Evolutionary conservation across 2,329 filamentous ascomycete genomes (phyloP).

Genomic region (Ustulina deusta): DNA sequence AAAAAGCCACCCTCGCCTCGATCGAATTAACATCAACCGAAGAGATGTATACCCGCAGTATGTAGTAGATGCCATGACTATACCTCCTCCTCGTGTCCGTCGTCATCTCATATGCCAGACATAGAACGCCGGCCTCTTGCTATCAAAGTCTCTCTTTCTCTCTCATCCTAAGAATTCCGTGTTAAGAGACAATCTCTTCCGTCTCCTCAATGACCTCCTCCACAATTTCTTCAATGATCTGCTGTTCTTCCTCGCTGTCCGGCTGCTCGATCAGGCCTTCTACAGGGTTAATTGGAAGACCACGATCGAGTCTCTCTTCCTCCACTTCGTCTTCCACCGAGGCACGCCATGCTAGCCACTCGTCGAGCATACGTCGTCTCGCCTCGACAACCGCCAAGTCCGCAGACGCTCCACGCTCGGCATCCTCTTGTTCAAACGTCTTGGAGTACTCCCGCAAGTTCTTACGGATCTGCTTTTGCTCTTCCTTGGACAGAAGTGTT

Average conservation of each 20-base stretch:
- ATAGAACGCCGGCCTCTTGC: conserved; percentile 45
- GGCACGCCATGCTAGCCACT: conserved; percentile 89
- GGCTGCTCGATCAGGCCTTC: conserved; percentile 71
- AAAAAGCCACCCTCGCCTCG: neutral
- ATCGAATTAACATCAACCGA: conserved; percentile 9
- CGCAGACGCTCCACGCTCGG: conserved; percentile 91
- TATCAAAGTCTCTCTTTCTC: conserved; percentile 10
- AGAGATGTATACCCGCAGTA: conserved; percentile 26
- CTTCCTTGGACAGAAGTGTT: conserved; percentile 93
- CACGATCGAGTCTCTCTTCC: conserved; percentile 76
- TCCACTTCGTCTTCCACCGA: conserved; percentile 76
- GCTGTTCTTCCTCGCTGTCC: conserved; percentile 74
- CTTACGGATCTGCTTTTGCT: conserved; percentile 98
- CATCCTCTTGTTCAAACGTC: conserved; percentile 94
- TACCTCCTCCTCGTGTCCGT: conserved; percentile 21
- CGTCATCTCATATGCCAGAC: conserved; percentile 42
- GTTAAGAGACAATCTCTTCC: conserved; percentile 74
- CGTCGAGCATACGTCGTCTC: conserved; percentile 82
- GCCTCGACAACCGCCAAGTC: conserved; percentile 94
- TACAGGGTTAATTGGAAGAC: conserved; percentile 73
- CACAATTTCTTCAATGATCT: conserved; percentile 88
- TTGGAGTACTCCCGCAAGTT: conserved; percentile 97
- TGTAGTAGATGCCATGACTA: conserved; percentile 22
- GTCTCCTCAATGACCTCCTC: conserved; percentile 87
- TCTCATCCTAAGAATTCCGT: neutral